These are phyloP conservation scores for Ilex asprella DNA, from an alignment of 257 asterid genomes.

Conservation along the genomic window DNA sequence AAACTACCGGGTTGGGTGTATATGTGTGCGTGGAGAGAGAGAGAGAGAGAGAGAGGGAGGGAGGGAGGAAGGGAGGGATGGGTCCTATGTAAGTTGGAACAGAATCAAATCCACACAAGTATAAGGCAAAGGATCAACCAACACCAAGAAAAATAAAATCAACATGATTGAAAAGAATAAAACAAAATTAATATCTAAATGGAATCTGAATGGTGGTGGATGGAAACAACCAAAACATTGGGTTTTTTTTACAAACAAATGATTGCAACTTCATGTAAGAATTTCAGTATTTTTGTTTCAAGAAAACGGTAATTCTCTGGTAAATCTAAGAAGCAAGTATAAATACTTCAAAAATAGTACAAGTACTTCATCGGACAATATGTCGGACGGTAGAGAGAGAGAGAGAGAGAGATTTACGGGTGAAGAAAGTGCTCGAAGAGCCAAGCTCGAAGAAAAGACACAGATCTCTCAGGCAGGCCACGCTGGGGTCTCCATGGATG, in stretches of 20 bases:
- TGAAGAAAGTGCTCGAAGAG: slow-evolving; percentile 94
- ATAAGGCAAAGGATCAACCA: slow-evolving; percentile 11
- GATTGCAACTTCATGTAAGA: slow-evolving; percentile 32
- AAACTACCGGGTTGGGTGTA: too few relatives aligned
- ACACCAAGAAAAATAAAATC: neutral
- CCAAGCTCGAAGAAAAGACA: slow-evolving; percentile 80
- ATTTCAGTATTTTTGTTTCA: slow-evolving; percentile 12
- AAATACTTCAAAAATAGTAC: too few relatives aligned
- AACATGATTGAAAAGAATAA: neutral
- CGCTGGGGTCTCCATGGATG: slow-evolving; percentile 96
- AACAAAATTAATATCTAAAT: slow-evolving; percentile 5
- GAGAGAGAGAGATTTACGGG: slow-evolving; percentile 43
- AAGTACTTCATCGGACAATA: too few relatives aligned
- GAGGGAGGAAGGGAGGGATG: slow-evolving; percentile 11
- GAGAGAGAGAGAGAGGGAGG: slow-evolving; percentile 1
- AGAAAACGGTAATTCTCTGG: slow-evolving; percentile 11
- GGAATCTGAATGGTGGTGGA: slow-evolving; percentile 23
- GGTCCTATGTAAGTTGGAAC: slow-evolving; percentile 28
- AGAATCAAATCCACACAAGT: slow-evolving; percentile 33
- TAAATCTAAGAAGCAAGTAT: neutral
- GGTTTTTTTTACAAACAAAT: slow-evolving; percentile 21
- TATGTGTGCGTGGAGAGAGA: too few relatives aligned
- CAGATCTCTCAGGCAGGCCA: slow-evolving; percentile 79
- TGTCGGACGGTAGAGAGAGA: neutral
- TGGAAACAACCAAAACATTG: slow-evolving; percentile 26